Percentiles rank a stretch among this genome's conserved stretches.
These are phyloP conservation scores for Penicillium verrucosum DNA, from an alignment of 2,329 filamentous ascomycete genomes.

Conservation along the genomic window DNA sequence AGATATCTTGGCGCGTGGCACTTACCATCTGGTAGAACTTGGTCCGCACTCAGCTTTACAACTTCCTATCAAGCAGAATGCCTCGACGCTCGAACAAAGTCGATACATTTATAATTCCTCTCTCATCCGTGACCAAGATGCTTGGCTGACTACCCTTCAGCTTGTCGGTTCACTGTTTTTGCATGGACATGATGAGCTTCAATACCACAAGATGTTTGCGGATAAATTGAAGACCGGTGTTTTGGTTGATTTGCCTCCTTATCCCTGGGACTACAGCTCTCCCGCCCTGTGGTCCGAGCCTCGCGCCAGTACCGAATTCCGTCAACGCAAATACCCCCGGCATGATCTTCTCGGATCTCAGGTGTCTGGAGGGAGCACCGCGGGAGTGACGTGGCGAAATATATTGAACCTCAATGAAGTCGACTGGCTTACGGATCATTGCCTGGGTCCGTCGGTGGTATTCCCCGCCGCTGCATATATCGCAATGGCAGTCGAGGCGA, in stretches of 20 bases:
- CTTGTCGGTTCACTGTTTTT: slow-evolving; percentile 25
- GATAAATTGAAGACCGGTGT: background rate
- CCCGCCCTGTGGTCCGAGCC: background rate
- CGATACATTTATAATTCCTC: slow-evolving; percentile 42
- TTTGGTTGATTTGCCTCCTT: slow-evolving; percentile 10
- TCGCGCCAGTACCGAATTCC: slow-evolving; percentile 12
- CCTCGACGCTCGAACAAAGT: background rate
- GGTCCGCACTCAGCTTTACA: background rate
- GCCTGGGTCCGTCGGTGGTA: slow-evolving; percentile 26
- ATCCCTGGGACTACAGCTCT: slow-evolving; percentile 16
- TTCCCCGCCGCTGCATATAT: slow-evolving; percentile 38
- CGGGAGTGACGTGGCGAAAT: slow-evolving; percentile 36
- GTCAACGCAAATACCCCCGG: slow-evolving; percentile 8
- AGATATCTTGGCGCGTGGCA: background rate
- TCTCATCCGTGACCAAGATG: slow-evolving; percentile 31
- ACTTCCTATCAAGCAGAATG: background rate
- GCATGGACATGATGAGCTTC: slow-evolving; percentile 2
- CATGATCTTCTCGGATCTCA: slow-evolving; percentile 28
- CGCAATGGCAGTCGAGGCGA: slow-evolving; percentile 34
- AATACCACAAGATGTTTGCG: background rate
- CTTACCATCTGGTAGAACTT: background rate
- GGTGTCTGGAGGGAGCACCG: slow-evolving; percentile 22
- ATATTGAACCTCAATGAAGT: slow-evolving; percentile 29
- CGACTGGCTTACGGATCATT: slow-evolving; percentile 38
- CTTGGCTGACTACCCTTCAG: background rate